Percentiles rank a stretch among this genome's conserved stretches.
These are phyloP conservation scores for Metarhizium brunneum DNA, from an alignment of 2,329 filamentous ascomycete genomes.

Conservation along the genomic window DNA sequence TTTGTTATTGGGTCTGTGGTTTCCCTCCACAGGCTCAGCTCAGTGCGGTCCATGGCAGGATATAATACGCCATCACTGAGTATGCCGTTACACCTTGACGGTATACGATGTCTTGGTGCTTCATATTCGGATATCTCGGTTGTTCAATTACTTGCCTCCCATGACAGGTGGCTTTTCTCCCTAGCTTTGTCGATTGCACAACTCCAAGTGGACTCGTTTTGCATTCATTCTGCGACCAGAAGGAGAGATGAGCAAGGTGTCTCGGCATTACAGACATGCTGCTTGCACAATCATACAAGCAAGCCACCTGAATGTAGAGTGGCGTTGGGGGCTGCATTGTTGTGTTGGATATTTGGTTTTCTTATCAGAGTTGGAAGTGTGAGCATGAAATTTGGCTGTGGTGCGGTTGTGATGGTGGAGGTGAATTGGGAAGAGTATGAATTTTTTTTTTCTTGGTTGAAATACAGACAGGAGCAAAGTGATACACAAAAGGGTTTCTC, in stretches of 20 bases:
- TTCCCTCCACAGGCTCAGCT: not conserved
- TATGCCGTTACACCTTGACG: not conserved
- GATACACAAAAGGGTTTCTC: not conserved
- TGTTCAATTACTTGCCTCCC: not conserved
- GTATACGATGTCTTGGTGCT: not conserved
- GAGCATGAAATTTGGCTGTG: not conserved
- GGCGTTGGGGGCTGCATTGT: slow-evolving; percentile 3
- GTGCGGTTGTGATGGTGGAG: not conserved
- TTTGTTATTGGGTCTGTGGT: not conserved
- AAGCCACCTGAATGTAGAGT: not conserved
- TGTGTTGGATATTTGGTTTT: slow-evolving; percentile 1
- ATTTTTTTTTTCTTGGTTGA: not conserved
- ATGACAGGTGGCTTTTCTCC: not conserved
- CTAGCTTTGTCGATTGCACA: not conserved
- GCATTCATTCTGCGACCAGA: not conserved
- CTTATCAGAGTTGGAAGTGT: not conserved
- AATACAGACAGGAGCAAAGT: not conserved
- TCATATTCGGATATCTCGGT: not conserved
- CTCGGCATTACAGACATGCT: not conserved
- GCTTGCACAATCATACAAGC: not conserved
- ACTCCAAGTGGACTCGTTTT: not conserved
- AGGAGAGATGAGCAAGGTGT: not conserved
- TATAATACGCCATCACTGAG: not conserved
- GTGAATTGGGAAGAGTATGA: not conserved
- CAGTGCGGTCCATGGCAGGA: not conserved